Conservation (phyloP, 768 basidiomycete genomes). For the Pholiota microspora region DNA sequence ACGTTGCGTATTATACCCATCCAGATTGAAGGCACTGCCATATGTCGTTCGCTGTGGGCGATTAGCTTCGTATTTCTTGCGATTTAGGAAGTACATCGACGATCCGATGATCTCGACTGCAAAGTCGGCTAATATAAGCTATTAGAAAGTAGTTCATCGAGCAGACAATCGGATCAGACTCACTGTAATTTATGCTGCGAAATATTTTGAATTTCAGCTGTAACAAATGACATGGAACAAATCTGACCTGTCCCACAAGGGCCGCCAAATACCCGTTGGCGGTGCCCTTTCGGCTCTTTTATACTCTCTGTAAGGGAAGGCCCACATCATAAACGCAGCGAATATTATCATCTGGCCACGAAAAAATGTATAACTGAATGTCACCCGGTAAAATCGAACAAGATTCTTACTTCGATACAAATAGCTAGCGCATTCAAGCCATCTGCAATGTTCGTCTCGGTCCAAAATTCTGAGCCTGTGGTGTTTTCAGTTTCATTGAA, state of each 20-base stretch:
- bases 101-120: conserved; percentile 13
- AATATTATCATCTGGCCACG: conserved; percentile 96
- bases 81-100: conserved; percentile 19
- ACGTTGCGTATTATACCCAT: not conserved
- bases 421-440: conserved; percentile 81
- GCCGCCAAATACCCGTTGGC: conserved; percentile 60
- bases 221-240: conserved; percentile 14
- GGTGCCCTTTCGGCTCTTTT: conserved; percentile 31
- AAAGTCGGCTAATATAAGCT: conserved; percentile 15
- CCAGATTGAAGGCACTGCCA: conserved; percentile 16
- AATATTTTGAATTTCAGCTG: not conserved
- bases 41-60: conserved; percentile 6
- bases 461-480: conserved; percentile 77
- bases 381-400: not conserved
- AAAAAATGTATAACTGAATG: conserved; percentile 10
- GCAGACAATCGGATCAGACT: conserved; percentile 4
- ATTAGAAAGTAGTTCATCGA: not conserved
- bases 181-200: conserved; percentile 32
- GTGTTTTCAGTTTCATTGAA: not conserved
- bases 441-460: conserved; percentile 77
- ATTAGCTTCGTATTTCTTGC: conserved; percentile 4
- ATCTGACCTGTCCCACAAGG: conserved; percentile 66
- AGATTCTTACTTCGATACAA: conserved; percentile 68
- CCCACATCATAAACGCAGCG: conserved; percentile 76
- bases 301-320: conserved; percentile 76